A percentile compares a stretch with the other conserved stretches of the same genome.
Conservation (phyloP, 1,139 yeast species). For the Wickerhamomyces sp. region DNA sequence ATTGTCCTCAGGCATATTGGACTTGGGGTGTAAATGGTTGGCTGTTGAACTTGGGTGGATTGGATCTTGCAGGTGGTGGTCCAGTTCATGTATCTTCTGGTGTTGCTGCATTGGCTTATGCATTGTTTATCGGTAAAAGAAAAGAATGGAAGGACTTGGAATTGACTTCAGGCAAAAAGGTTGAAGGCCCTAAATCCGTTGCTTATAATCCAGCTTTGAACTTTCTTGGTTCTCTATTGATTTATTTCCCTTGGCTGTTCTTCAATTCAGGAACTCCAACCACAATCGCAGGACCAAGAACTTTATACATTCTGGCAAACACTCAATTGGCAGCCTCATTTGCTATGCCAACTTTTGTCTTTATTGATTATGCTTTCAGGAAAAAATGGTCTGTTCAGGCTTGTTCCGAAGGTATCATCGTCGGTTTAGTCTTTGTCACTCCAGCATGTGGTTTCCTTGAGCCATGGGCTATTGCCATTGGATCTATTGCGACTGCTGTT, state of each 20-base stretch:
- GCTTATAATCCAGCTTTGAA: conserved; percentile 39
- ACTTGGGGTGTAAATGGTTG: conserved; percentile 43
- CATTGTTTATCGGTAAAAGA: conserved; percentile 36
- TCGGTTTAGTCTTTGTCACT: conserved; percentile 45
- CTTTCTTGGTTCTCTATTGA: conserved; percentile 42
- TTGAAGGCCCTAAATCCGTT: conserved; percentile 26
- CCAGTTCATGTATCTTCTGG: conserved; percentile 46
- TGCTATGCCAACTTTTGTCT: conserved; percentile 34
- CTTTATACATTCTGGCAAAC: conserved; percentile 43
- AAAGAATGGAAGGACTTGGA: conserved; percentile 34
- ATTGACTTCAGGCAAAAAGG: too few relatives aligned
- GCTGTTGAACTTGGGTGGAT: conserved; percentile 36
- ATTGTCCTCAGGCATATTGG: conserved; percentile 42
- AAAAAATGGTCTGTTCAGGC: conserved; percentile 40
- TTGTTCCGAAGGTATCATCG: conserved; percentile 45
- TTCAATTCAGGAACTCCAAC: conserved; percentile 47
- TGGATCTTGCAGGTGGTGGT: conserved; percentile 48
- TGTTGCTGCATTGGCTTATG: conserved; percentile 36
- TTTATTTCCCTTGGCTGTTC: conserved; percentile 50
- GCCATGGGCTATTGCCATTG: conserved; percentile 44
- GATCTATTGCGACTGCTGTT: conserved; percentile 37
- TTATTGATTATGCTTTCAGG: conserved; percentile 31
- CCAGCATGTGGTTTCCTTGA: conserved; percentile 47
- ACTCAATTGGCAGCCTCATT: conserved; percentile 44
- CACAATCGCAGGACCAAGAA: conserved; percentile 36